Base-by-base conservation (phyloP, 2,329 filamentous ascomycete species). In the Diplodia mutila region DNA sequence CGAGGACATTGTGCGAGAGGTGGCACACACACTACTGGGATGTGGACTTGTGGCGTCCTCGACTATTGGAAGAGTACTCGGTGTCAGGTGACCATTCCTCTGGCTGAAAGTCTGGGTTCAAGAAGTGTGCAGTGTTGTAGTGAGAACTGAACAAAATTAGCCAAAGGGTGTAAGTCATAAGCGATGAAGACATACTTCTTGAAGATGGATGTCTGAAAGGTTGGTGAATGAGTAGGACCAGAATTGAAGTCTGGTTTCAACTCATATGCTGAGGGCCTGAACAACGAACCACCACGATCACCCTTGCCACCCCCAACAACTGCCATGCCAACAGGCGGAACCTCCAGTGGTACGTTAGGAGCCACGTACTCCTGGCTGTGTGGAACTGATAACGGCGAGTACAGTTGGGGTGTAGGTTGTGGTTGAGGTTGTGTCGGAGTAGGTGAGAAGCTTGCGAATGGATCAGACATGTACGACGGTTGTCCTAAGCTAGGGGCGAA, bases 21-120 rank as follows among this genome's bases (percentile, higher is more conserved):
- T 65, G 21, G 49, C 14, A 46, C 34, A 46, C 34, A 48, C 34
- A 46, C 65, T 67, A 69, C 52, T 69, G 67, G 8, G 67, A 69
- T 6, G 61, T 72, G 8, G 76, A 78, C 69, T 79, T 79, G 72
- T 79, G 75, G 64, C 77, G 76, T 37, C 75, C 74, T 69, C 77
- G 77, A 52, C 75, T 75, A 46, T 73, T 73, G 59, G 34, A 48
- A 18, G 76, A 79, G 37, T 78, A 74, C 68, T 83, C 84, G 61
- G 84, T 82, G 23, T 83, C 81, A 3, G 83, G 83, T 69, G 77
- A 78, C 83, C 83, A 85, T 68, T 84, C 81, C 70, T 85, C 82
- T 6, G 83, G 83, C 68, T 85, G 81, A 71, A 85, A 85, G 37
- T 85, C 81, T 23, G 82, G 80, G 70, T 85, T 85, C 68, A 81